Evolutionary conservation across 345 rosid genomes (phyloP).

Genomic region (Ceriops decandra): DNA sequence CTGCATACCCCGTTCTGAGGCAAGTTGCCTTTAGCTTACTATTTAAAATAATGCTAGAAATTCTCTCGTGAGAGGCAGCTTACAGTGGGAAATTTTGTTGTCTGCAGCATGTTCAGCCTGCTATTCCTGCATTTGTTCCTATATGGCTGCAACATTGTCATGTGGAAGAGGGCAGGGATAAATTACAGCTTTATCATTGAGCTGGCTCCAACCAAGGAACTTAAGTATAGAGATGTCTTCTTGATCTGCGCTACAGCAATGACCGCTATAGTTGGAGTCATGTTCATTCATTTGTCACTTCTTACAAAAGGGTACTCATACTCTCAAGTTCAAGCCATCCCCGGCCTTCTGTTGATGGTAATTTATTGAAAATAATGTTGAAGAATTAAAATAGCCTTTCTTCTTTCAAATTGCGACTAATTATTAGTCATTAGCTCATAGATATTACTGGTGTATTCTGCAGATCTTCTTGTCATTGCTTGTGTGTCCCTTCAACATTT

Average conservation of each 20-base stretch:
- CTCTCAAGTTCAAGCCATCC: conserved; percentile 81
- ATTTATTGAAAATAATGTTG: conserved; percentile 7
- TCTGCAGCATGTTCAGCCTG: conserved; percentile 90
- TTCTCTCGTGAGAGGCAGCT: not conserved
- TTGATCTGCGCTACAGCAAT: conserved; percentile 72
- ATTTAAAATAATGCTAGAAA: not conserved
- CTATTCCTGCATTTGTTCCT: conserved; percentile 80
- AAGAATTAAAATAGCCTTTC: not conserved
- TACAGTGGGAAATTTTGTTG: conserved; percentile 12
- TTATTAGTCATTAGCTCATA: not conserved
- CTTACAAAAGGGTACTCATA: conserved; percentile 69
- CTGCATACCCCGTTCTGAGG: conserved; percentile 93
- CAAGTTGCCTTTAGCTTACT: conserved; percentile 31
- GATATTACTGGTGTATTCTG: conserved; percentile 7
- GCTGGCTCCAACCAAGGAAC: conserved; percentile 71
- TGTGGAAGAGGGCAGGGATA: conserved; percentile 89
- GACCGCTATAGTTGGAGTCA: conserved; percentile 71
- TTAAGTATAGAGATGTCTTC: conserved; percentile 87
- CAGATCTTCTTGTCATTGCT: conserved; percentile 60
- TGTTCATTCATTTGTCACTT: conserved; percentile 76
- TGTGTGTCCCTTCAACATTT: conserved; percentile 72
- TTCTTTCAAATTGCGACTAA: not conserved
- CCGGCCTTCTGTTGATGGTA: conserved; percentile 78
- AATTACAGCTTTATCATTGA: conserved; percentile 94
- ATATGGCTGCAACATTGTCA: conserved; percentile 90